Percentiles rank a stretch among this genome's conserved stretches.
These are phyloP conservation scores for Zoysia pacifica DNA, from an alignment of 176 grass and related monocot genomes.

Conservation along the genomic window DNA sequence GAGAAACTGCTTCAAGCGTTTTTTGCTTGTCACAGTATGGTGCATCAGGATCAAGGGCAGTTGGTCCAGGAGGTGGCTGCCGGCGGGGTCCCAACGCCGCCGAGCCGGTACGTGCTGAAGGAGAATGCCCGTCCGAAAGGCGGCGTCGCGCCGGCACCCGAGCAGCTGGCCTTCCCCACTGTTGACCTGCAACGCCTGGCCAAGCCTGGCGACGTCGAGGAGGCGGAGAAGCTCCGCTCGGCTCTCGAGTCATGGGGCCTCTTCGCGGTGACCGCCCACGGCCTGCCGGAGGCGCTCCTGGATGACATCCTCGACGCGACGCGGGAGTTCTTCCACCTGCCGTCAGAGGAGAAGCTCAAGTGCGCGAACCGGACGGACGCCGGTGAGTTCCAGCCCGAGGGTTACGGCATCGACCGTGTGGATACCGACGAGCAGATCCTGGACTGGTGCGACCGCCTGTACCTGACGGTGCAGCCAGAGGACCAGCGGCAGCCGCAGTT, in stretches of 20 bases:
- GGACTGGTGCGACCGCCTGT: slow-evolving; percentile 58
- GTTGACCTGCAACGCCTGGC: slow-evolving; percentile 51
- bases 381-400: slow-evolving; percentile 49
- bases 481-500: slow-evolving; percentile 18
- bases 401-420: slow-evolving; percentile 62
- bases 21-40: slow-evolving; percentile 32
- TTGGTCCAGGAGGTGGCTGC: slow-evolving; percentile 52
- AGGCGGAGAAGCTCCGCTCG: slow-evolving; percentile 45
- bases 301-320: slow-evolving; percentile 38
- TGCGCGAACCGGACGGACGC: slow-evolving; percentile 42
- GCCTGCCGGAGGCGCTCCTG: slow-evolving; percentile 35
- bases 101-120: slow-evolving; percentile 47
- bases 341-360: slow-evolving; percentile 43
- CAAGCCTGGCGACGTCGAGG: slow-evolving; percentile 34
- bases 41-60: slow-evolving; percentile 40
- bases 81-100: slow-evolving; percentile 15
- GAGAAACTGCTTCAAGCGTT: too few relatives aligned
- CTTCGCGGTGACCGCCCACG: slow-evolving; percentile 51
- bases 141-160: neutral
- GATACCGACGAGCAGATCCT: slow-evolving; percentile 46
- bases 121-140: slow-evolving; percentile 28
- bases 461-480: slow-evolving; percentile 52
- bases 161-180: slow-evolving; percentile 35
- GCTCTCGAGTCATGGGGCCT: slow-evolving; percentile 58
- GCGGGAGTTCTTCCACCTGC: slow-evolving; percentile 59